Percentiles rank a stretch among this genome's conserved stretches.
Evolutionary conservation across 2,329 filamentous ascomycete species (phyloP).

Genomic region (Penicillium sclerotiorum): DNA sequence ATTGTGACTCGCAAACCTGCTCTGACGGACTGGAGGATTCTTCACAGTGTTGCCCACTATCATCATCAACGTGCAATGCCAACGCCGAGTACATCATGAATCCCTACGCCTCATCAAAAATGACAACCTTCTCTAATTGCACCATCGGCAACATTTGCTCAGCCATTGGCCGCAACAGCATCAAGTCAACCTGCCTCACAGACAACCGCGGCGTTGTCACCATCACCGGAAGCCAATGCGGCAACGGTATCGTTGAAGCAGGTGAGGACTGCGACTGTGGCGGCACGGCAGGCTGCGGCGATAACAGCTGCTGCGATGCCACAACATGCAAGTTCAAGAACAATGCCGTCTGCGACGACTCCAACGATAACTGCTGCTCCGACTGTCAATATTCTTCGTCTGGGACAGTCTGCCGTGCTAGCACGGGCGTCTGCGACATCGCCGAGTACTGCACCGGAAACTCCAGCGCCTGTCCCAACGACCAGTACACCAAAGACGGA

Average conservation of each 20-base stretch:
- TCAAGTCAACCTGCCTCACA: conserved; percentile 76
- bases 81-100: conserved; percentile 90
- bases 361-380: conserved; percentile 52
- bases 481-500: conserved; percentile 71
- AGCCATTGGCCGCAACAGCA: conserved; percentile 73
- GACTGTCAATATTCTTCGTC: conserved; percentile 51
- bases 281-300: conserved; percentile 68
- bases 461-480: conserved; percentile 71
- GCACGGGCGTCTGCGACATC: conserved; percentile 81
- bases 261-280: conserved; percentile 98
- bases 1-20: conserved; percentile 76
- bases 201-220: conserved; percentile 82
- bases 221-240: conserved; percentile 82
- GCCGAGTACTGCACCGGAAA: conserved; percentile 78
- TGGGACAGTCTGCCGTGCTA: conserved; percentile 77
- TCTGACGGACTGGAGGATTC: conserved; percentile 61
- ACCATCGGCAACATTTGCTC: conserved; percentile 93
- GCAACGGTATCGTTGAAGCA: conserved; percentile 93
- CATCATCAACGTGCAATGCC: conserved; percentile 69
- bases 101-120: conserved; percentile 73
- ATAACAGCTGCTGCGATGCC: conserved; percentile 81
- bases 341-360: conserved; percentile 71
- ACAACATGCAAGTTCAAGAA: conserved; percentile 81
- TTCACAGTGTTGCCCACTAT: conserved; percentile 81
- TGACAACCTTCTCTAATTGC: conserved; percentile 83